Base-by-base conservation (phyloP, 2,329 filamentous ascomycete genomes). In the Fusarium tjaetaba region DNA sequence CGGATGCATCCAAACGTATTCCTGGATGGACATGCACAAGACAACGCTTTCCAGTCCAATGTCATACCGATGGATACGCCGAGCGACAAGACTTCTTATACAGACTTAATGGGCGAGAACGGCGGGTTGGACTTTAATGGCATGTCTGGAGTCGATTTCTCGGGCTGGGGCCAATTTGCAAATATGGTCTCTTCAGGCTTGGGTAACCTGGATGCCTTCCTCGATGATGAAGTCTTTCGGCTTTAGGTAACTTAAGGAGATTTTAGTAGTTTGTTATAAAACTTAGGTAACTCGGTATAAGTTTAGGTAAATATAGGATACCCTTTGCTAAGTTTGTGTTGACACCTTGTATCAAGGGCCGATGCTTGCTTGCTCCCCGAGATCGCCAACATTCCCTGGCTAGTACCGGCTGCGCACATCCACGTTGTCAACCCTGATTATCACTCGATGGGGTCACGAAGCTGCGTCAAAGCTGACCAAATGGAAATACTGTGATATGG, bases 171-270 rank as follows among this genome's bases (percentile, higher is more conserved):
- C 9, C 72, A 78, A 22, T 78, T 78, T 32, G 77, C 77, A 3
- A 74, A 74, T 0, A 78, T 78, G 77, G 63, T 78, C 2, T 78
- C 77, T 1, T 78, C 77, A 1, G 77, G 77, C 1, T 13, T 78
- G 20, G 77, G 77, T 2, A 78, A 78, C 22, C 58, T 78, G 4
- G 77, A 78, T 59, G 39, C 65, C 1, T 78, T 78, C 39, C 42
- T 78, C 9, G 59, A 68, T 45, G 76, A 77, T n/a, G 76, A 75
- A 7, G 56, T 67, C 1, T 76, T 76, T 22, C 58, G 46, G 13
- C n/a, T 76, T 7, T 75, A 56, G 28, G 14, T 38, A 20, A 20
- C 16, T 10, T 10, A 4, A 18, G 16, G 9, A 18, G 18, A 11
- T 11, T 6, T 38, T 5, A 14, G 43, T 20, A 20, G 9, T 11